phyloP scores from a whole-genome alignment of 148 eudicot genomes.

The Rhododendron williamsianum region DNA sequence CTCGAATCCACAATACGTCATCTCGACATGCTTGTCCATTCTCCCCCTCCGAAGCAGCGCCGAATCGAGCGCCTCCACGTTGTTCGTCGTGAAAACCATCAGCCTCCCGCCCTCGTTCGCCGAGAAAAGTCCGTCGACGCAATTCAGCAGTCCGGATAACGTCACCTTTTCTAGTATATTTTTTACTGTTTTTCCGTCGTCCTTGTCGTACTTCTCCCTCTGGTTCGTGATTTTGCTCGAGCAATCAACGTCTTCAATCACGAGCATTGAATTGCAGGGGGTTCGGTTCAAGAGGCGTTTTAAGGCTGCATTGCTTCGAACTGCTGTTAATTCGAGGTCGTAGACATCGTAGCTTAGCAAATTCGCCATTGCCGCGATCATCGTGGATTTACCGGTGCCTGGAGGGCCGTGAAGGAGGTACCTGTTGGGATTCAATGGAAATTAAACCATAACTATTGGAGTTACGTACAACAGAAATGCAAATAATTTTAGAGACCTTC shows the following conservation, averaged over 20 bases:
- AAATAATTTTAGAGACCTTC: too few species aligned
- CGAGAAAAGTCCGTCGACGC: conserved; percentile 54
- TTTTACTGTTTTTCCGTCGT: background rate
- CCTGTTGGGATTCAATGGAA: background rate
- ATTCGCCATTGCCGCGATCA: conserved; percentile 70
- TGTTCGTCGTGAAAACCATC: conserved; percentile 47
- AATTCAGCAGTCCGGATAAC: conserved; percentile 48
- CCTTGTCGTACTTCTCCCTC: conserved; percentile 21
- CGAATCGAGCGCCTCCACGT: conserved; percentile 40
- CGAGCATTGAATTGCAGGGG: conserved; percentile 39
- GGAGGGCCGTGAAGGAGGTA: conserved; percentile 54
- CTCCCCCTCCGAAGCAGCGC: conserved; percentile 44
- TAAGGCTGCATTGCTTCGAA: conserved; percentile 35
- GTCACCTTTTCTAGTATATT: conserved; percentile 21
- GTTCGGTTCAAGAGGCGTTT: conserved; percentile 44
- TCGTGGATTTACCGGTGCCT: conserved; percentile 54
- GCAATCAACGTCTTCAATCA: conserved; percentile 64
- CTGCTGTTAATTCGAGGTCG: conserved; percentile 51
- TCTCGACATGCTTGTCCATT: conserved; percentile 51
- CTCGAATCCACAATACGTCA: conserved; percentile 41
- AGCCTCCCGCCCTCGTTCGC: conserved; percentile 44
- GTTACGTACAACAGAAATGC: too few species aligned
- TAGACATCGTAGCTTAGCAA: conserved; percentile 42
- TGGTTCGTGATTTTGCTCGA: conserved; percentile 43
- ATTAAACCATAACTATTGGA: background rate